These are phyloP conservation scores for Aspergillus nomiae DNA, from an alignment of 2,329 filamentous ascomycete genomes.

Conservation along the genomic window DNA sequence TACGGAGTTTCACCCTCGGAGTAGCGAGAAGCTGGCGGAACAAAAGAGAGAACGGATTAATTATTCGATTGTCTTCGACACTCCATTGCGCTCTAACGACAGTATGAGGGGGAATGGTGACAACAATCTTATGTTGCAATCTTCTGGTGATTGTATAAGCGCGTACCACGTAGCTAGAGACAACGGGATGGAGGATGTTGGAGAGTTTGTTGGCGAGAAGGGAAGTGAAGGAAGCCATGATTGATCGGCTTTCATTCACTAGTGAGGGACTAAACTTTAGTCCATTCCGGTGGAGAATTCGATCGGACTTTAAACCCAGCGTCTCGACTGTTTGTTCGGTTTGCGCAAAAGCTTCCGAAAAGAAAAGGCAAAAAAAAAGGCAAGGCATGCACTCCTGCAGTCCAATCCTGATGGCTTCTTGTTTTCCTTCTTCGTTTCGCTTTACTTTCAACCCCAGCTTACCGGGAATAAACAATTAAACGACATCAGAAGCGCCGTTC, in stretches of 20 bases:
- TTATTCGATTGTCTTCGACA: background rate
- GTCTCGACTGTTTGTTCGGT: conserved; percentile 10
- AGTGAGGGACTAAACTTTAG: background rate
- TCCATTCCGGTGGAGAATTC: background rate
- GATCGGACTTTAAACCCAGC: conserved; percentile 2
- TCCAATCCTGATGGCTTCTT: background rate
- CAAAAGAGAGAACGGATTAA: background rate
- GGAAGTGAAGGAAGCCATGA: background rate
- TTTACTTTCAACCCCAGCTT: background rate
- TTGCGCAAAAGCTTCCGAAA: conserved; percentile 7
- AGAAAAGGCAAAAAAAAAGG: conserved; percentile 2
- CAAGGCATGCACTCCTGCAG: background rate
- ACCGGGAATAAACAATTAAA: background rate
- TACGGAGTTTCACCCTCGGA: background rate
- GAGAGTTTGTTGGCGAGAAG: background rate
- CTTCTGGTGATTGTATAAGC: background rate
- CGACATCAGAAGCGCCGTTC: background rate
- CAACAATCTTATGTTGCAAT: background rate
- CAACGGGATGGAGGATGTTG: background rate
- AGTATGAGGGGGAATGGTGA: background rate
- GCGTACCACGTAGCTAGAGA: background rate
- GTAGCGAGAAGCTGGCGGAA: background rate
- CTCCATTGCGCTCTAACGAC: too few relatives aligned
- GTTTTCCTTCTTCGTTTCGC: background rate
- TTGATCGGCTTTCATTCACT: background rate